A percentile compares a stretch with the other conserved stretches of the same genome.
phyloP scores from a whole-genome alignment of 352 stramenopile genomes.

The Globisporangium spinosum region DNA sequence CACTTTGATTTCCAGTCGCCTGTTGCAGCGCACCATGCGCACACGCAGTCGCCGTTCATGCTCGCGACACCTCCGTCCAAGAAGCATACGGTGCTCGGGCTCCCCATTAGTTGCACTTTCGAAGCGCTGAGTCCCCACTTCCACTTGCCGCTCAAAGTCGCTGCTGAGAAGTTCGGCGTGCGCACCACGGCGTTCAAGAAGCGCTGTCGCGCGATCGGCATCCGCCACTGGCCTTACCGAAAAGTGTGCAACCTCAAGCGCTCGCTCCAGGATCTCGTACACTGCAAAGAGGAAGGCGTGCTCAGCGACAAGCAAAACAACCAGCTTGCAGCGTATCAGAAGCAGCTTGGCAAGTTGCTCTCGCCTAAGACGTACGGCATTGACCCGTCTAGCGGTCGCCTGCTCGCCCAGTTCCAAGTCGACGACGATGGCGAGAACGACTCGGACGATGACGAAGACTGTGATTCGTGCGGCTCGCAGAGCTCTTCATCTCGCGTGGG shows the following conservation, averaged over 20 bases:
- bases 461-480: conserved; percentile 15
- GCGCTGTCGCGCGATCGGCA: conserved; percentile 61
- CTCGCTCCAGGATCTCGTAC: conserved; percentile 60
- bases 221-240: conserved; percentile 68
- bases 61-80: conserved; percentile 16
- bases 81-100: conserved; percentile 17
- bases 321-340: conserved; percentile 55
- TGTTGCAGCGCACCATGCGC: conserved; percentile 30
- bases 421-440: conserved; percentile 13
- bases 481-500: conserved; percentile 10
- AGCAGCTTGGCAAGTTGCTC: conserved; percentile 63
- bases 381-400: conserved; percentile 12
- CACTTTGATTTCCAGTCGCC: conserved; percentile 45
- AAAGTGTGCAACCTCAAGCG: conserved; percentile 73
- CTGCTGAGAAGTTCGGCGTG: conserved; percentile 74
- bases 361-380: conserved; percentile 54
- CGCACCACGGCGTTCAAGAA: conserved; percentile 77
- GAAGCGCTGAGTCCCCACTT: conserved; percentile 39
- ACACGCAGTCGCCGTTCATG: conserved; percentile 32
- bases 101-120: conserved; percentile 35
- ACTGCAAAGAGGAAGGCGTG: conserved; percentile 42
- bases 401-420: conserved; percentile 12
- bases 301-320: conserved; percentile 64
- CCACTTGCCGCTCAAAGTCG: conserved; percentile 60
- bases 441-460: conserved; percentile 14